phyloP scores from a whole-genome alignment of 495 filamentous ascomycete genomes.

The Saxophila tyrrhenica region DNA sequence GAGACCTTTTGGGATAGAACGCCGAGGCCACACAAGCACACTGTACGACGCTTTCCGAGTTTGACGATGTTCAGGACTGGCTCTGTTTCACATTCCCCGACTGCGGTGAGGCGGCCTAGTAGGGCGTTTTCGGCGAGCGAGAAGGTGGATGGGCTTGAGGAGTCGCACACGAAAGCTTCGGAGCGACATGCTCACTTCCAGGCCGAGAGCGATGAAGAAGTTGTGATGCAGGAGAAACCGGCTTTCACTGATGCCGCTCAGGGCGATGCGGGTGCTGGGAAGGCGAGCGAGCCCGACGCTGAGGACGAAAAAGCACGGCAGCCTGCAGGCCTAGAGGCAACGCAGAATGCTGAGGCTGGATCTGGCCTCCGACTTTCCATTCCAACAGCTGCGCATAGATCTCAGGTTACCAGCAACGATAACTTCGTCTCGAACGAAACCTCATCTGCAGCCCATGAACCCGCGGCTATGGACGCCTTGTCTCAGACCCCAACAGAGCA shows the following conservation, averaged over 20 bases:
- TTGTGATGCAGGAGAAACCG: neutral
- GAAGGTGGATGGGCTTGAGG: neutral
- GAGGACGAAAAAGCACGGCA: too few relatives aligned
- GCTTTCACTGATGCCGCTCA: too few relatives aligned
- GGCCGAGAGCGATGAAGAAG: neutral
- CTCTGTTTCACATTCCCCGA: neutral
- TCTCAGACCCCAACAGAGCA: neutral
- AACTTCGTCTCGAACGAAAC: neutral
- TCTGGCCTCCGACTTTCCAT: too few relatives aligned
- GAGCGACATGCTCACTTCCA: slow-evolving; percentile 16
- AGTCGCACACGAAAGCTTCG: neutral
- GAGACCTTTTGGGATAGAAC: slow-evolving; percentile 95
- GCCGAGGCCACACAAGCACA: slow-evolving; percentile 47
- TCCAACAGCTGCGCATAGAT: too few relatives aligned
- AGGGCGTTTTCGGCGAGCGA: neutral
- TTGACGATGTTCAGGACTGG: neutral
- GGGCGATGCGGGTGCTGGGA: too few relatives aligned
- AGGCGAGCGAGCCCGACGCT: too few relatives aligned
- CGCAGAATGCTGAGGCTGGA: too few relatives aligned
- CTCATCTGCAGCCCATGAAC: neutral
- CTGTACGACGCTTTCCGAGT: neutral
- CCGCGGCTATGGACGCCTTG: neutral
- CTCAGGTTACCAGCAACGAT: too few relatives aligned
- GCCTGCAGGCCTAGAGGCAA: too few relatives aligned
- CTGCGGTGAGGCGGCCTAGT: neutral